phyloP scores from a whole-genome alignment of 352 stramenopile genomes.

The Phytophthora cactorum region DNA sequence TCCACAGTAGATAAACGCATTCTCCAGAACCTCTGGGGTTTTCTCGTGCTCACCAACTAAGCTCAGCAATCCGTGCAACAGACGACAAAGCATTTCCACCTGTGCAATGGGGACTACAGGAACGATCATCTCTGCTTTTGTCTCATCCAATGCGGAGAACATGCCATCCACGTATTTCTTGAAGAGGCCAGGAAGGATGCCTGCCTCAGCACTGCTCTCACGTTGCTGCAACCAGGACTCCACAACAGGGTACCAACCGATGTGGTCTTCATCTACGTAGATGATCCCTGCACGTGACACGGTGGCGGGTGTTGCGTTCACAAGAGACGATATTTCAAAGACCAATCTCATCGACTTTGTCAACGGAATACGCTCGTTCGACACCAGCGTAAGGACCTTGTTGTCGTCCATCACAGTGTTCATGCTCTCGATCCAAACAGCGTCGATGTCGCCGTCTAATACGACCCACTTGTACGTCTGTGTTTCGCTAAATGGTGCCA shows the following conservation, averaged over 20 bases:
- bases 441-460: conserved; percentile 95
- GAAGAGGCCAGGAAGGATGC: conserved; percentile 91
- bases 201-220: conserved; percentile 81
- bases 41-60: conserved; percentile 84
- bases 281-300: conserved; percentile 97
- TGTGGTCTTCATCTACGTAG: conserved; percentile 94
- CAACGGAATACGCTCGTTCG: conserved; percentile 97
- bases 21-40: conserved; percentile 90
- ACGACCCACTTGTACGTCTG: conserved; percentile 93
- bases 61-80: conserved; percentile 93
- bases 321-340: conserved; percentile 97
- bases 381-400: conserved; percentile 96
- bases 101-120: conserved; percentile 60
- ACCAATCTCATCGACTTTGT: conserved; percentile 96
- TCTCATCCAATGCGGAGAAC: conserved; percentile 76
- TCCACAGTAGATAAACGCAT: conserved; percentile 95
- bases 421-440: conserved; percentile 95
- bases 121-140: conserved; percentile 66
- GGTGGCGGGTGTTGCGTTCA: conserved; percentile 96
- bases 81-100: conserved; percentile 92
- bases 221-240: conserved; percentile 93
- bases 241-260: conserved; percentile 94
- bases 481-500: conserved; percentile 81
- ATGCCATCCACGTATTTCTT: conserved; percentile 93
- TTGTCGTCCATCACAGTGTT: conserved; percentile 94